A percentile compares a stretch with the other conserved stretches of the same genome.
These are phyloP conservation scores for Eucalyptus tenuipes DNA, from an alignment of 345 rosid genomes.

Conservation along the genomic window DNA sequence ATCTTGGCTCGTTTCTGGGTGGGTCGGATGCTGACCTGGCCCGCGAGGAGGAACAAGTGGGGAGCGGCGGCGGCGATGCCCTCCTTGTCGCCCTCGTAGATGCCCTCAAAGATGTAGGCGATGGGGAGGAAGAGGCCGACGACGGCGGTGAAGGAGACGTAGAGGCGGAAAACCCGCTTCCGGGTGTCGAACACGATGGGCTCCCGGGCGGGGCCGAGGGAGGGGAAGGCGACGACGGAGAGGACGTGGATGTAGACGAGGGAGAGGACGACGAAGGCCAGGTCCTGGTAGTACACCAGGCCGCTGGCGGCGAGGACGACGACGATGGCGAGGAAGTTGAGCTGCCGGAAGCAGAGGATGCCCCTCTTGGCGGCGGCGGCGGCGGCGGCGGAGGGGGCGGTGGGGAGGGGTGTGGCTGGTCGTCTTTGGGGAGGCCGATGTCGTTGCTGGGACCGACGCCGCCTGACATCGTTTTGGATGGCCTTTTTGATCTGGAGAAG, in stretches of 20 bases:
- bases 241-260: constrained; percentile 55
- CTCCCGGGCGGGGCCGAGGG: constrained; percentile 6
- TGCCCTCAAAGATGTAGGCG: constrained; percentile 61
- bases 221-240: constrained; percentile 46
- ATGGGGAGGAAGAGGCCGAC: constrained; percentile 61
- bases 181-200: constrained; percentile 25
- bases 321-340: constrained; percentile 49
- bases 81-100: constrained; percentile 51
- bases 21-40: constrained; percentile 27
- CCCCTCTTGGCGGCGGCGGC: not conserved
- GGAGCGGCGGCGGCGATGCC: constrained; percentile 71
- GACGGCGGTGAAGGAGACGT: constrained; percentile 32
- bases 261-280: constrained; percentile 40
- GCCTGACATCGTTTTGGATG: constrained; percentile 48
- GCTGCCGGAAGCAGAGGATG: constrained; percentile 41
- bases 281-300: constrained; percentile 44
- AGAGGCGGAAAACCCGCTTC: constrained; percentile 28
- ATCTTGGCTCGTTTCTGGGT: not conserved
- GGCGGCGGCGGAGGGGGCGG: not conserved
- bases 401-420: constrained; percentile 1
- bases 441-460: constrained; percentile 63
- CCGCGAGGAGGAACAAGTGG: constrained; percentile 61
- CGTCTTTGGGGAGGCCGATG: constrained; percentile 41
- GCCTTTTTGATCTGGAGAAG: not conserved
- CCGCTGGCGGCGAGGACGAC: constrained; percentile 57